Percentiles rank a stretch among this genome's conserved stretches.
These are phyloP conservation scores for Xylaria bambusicola DNA, from an alignment of 495 filamentous ascomycete species.

Conservation along the genomic window DNA sequence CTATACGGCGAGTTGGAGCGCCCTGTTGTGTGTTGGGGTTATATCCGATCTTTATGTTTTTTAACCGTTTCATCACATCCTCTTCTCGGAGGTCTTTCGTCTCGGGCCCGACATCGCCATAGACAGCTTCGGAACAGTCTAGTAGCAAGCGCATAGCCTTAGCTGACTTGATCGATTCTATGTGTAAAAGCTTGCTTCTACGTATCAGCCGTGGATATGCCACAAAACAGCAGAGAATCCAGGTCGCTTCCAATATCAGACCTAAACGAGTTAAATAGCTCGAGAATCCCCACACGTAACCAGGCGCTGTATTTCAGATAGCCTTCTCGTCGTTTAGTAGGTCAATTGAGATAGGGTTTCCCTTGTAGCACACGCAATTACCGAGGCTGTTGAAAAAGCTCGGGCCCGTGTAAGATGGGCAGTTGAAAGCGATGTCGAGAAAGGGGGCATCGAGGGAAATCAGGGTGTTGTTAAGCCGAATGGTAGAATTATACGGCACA, in stretches of 20 bases:
- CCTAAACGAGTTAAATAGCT: slow-evolving; percentile 9
- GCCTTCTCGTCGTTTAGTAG: neutral
- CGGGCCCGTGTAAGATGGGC: neutral
- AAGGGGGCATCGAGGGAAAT: neutral
- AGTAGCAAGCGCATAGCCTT: slow-evolving; percentile 7
- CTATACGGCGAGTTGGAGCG: neutral
- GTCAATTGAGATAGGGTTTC: neutral
- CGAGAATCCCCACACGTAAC: slow-evolving; percentile 16
- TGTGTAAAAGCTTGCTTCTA: neutral
- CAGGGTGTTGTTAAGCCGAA: neutral
- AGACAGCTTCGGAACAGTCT: neutral
- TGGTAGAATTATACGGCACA: neutral
- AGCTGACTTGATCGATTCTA: slow-evolving; percentile 9
- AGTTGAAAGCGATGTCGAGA: neutral
- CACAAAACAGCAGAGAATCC: slow-evolving; percentile 14
- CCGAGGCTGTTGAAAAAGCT: neutral
- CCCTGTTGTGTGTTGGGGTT: neutral
- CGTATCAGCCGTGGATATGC: slow-evolving; percentile 6
- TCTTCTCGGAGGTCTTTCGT: neutral
- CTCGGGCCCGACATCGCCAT: neutral
- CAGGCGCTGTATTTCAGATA: slow-evolving; percentile 14
- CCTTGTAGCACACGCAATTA: slow-evolving; percentile 1
- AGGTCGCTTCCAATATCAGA: slow-evolving; percentile 14
- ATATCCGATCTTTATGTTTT: slow-evolving; percentile 1
- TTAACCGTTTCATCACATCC: neutral